Evolutionary conservation across 345 rosid species (phyloP).

Genomic region (Carallia pectinifolia): DNA sequence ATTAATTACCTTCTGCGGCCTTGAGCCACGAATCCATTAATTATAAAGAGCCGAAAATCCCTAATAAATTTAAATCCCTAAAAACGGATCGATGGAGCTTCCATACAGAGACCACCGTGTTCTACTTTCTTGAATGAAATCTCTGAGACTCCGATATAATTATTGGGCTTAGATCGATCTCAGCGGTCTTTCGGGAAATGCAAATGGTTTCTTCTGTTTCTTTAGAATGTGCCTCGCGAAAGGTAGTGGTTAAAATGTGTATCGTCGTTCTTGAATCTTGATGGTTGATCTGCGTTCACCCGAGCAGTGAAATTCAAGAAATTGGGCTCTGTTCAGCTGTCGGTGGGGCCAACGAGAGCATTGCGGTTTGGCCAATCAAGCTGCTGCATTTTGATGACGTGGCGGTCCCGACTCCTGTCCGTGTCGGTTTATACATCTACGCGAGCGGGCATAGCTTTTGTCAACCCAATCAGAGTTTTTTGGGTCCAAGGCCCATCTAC

Average conservation of each 20-base stretch:
- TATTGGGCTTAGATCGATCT: background rate
- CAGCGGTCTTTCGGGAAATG: constrained; percentile 16
- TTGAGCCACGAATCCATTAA: constrained; percentile 96
- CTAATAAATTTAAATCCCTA: constrained; percentile 18
- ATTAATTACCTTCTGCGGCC: constrained; percentile 86
- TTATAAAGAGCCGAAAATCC: background rate
- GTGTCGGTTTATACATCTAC: no score
- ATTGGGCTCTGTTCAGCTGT: constrained; percentile 4
- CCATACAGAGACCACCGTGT: constrained; percentile 33
- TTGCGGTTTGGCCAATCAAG: background rate
- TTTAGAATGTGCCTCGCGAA: no score
- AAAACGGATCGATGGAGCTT: constrained; percentile 30
- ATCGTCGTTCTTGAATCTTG: no score
- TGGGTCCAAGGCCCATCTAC: no score
- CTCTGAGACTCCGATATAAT: background rate
- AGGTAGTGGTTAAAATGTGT: no score
- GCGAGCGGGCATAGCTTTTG: no score
- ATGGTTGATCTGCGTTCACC: no score
- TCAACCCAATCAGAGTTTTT: no score
- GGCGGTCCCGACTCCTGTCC: no score
- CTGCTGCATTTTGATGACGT: no score
- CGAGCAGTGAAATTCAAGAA: constrained; percentile 4
- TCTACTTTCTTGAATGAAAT: background rate
- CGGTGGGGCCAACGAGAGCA: background rate
- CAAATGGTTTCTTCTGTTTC: background rate